These are phyloP conservation scores for Dendryphion nanum DNA, from an alignment of 2,329 filamentous ascomycete species.

Conservation along the genomic window DNA sequence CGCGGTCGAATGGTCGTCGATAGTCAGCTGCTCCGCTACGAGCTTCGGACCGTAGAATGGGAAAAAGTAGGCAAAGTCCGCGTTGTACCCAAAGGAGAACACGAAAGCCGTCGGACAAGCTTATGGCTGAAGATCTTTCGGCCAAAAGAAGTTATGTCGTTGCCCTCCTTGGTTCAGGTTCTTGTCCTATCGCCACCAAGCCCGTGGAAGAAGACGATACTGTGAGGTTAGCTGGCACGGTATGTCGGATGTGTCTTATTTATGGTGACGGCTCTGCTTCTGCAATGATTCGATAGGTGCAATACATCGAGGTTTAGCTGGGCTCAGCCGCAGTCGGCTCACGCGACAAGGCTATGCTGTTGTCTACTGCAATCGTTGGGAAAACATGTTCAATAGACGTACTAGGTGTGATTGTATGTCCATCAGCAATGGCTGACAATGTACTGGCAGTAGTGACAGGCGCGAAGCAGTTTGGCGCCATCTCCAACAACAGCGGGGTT, in stretches of 20 bases:
- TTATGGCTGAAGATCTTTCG: slow-evolving; percentile 11
- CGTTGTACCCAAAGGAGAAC: slow-evolving; percentile 14
- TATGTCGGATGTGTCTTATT: too few species aligned
- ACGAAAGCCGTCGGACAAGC: slow-evolving; percentile 10
- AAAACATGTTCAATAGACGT: too few species aligned
- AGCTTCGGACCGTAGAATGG: slow-evolving; percentile 5
- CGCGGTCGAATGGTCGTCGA: slow-evolving; percentile 10
- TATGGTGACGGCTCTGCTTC: not conserved
- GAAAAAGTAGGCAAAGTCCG: slow-evolving; percentile 10
- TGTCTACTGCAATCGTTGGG: too few species aligned
- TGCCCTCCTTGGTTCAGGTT: slow-evolving; percentile 8
- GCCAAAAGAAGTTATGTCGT: slow-evolving; percentile 8
- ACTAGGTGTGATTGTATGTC: too few species aligned
- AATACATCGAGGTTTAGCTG: not conserved
- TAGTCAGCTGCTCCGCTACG: slow-evolving; percentile 6
- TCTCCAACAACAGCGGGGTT: slow-evolving; percentile 4
- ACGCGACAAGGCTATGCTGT: too few species aligned
- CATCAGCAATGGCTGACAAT: too few species aligned
- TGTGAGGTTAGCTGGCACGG: slow-evolving; percentile 3
- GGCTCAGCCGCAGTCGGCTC: too few species aligned
- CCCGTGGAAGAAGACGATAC: slow-evolving; percentile 12
- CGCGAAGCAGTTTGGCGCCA: not conserved
- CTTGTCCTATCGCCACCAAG: slow-evolving; percentile 7
- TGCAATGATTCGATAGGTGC: not conserved
- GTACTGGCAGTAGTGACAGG: too few species aligned